Conservation (phyloP, 1,284 basidiomycete genomes). For the Heliocybe sulcata region DNA sequence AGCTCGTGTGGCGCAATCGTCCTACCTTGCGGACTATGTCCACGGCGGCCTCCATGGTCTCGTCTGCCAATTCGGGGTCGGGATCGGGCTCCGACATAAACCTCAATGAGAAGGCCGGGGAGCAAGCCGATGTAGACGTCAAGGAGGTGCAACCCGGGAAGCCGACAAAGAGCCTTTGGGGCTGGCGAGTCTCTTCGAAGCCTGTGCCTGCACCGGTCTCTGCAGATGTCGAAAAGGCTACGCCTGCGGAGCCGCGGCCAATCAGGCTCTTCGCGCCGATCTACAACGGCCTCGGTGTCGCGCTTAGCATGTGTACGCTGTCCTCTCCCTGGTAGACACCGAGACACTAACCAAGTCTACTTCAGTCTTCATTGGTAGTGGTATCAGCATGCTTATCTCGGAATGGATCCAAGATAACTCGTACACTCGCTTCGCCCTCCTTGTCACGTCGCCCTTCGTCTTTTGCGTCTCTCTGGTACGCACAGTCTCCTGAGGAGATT, state of each 20-base stretch:
- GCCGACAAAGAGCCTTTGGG: conserved; percentile 24
- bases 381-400: conserved; percentile 48
- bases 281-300: conserved; percentile 69
- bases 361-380: conserved; percentile 56
- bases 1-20: conserved; percentile 71
- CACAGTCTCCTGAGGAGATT: conserved; percentile 7
- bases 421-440: conserved; percentile 55
- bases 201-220: conserved; percentile 25
- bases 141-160: conserved; percentile 23
- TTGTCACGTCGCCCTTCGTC: conserved; percentile 59
- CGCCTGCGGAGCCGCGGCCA: conserved; percentile 38
- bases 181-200: conserved; percentile 21
- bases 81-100: conserved; percentile 43
- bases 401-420: conserved; percentile 65
- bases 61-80: conserved; percentile 26
- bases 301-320: conserved; percentile 50
- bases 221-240: conserved; percentile 46
- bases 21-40: conserved; percentile 11
- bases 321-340: neutral
- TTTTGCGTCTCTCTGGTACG: conserved; percentile 68
- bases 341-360: neutral
- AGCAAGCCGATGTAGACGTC: conserved; percentile 18
- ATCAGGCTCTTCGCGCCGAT: conserved; percentile 73
- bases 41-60: conserved; percentile 26
- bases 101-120: conserved; percentile 34